Percentiles rank a stretch among this genome's conserved stretches.
Conservation (phyloP, 306 rosid species). For the Ceratonia siliqua region DNA sequence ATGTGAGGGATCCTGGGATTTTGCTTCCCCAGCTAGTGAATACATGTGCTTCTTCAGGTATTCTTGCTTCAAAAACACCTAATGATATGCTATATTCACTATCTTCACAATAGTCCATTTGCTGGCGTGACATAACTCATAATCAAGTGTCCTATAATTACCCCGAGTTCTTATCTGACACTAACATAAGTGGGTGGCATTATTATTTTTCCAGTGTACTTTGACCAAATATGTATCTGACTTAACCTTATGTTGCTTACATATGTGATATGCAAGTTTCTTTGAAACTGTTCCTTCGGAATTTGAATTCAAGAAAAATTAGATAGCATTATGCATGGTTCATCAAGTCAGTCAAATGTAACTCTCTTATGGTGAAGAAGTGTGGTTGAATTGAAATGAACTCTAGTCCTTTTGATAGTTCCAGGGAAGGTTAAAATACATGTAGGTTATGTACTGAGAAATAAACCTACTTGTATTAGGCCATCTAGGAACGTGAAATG, state of each 20-base stretch:
- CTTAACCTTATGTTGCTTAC: slow-evolving; percentile 1
- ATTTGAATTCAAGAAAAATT: slow-evolving; percentile 3
- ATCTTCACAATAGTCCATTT: not conserved
- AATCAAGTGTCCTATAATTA: not conserved
- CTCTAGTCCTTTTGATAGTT: not conserved
- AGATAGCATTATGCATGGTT: slow-evolving; percentile 13
- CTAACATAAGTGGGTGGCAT: not conserved
- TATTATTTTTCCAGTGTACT: not conserved
- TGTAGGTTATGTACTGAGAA: not conserved
- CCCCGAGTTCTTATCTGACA: not conserved
- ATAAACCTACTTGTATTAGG: no score
- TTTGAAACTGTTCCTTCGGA: not conserved
- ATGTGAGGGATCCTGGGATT: slow-evolving; percentile 67
- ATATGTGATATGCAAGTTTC: not conserved
- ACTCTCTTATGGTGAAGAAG: not conserved
- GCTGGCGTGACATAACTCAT: not conserved
- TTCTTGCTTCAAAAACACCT: slow-evolving; percentile 28
- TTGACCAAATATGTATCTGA: not conserved
- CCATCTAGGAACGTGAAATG: no score
- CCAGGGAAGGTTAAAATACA: not conserved
- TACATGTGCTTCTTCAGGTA: slow-evolving; percentile 78
- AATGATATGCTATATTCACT: not conserved
- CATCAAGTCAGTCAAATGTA: not conserved
- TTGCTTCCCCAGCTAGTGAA: slow-evolving; percentile 66
- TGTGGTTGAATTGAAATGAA: slow-evolving; percentile 1